Conservation (phyloP, 2,329 filamentous ascomycete species). For the Ceratocystis cubensis region DNA sequence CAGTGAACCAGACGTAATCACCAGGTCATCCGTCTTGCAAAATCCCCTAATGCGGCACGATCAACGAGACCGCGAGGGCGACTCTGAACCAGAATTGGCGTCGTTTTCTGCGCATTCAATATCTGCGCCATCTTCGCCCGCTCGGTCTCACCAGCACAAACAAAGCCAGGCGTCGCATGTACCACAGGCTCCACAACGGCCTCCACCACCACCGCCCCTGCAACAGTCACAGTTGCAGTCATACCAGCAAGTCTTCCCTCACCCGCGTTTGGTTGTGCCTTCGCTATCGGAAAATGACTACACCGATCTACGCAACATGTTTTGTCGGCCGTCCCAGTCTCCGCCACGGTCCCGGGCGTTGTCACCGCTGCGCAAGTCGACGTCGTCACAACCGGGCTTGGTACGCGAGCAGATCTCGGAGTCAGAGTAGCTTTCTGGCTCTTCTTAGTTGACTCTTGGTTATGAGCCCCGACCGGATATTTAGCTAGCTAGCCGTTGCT, state of each 20-base stretch:
- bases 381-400: background rate
- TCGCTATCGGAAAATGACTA: slow-evolving; percentile 20
- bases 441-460: background rate
- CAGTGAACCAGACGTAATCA: slow-evolving; percentile 9
- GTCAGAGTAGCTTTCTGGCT: slow-evolving; percentile 4
- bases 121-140: slow-evolving; percentile 2
- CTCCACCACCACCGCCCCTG: background rate
- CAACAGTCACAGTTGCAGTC: background rate
- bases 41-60: background rate
- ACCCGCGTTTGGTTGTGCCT: slow-evolving; percentile 12
- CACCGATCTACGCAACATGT: slow-evolving; percentile 19
- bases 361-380: background rate
- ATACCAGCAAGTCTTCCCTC: background rate
- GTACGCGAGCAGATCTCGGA: background rate
- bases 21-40: background rate
- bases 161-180: background rate
- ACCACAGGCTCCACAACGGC: background rate
- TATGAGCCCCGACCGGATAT: background rate
- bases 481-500: too few species aligned
- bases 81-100: background rate
- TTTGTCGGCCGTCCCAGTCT: slow-evolving; percentile 16
- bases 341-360: background rate
- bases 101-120: background rate
- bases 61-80: background rate
- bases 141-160: background rate